Evolutionary conservation across 2,329 filamentous ascomycete genomes (phyloP).

Genomic region (Aureobasidium sp.): DNA sequence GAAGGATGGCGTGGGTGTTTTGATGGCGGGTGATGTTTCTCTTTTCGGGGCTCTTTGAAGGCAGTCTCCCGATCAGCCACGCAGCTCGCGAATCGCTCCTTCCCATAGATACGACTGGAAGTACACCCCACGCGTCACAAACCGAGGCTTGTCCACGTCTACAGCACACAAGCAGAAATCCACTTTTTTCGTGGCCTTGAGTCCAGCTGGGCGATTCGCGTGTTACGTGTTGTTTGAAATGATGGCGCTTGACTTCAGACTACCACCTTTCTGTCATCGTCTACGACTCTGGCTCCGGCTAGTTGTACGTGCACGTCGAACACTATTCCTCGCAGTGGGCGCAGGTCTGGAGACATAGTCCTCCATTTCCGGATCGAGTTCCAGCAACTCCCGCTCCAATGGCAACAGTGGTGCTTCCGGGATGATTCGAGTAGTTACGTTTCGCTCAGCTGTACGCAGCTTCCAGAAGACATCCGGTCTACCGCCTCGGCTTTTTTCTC

Average conservation of each 20-base stretch:
- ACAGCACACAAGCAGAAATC: background rate
- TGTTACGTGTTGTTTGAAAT: too few species aligned
- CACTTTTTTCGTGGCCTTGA: background rate
- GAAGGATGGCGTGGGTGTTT: background rate
- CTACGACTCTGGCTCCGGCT: constrained; percentile 9
- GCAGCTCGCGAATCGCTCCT: background rate
- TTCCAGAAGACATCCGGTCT: constrained; percentile 39
- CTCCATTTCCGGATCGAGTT: constrained; percentile 36
- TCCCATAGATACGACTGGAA: background rate
- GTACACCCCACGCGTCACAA: background rate
- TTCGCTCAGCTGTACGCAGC: constrained; percentile 28
- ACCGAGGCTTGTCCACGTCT: background rate
- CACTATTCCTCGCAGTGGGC: constrained; percentile 5
- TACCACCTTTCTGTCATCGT: background rate
- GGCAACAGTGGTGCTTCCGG: constrained; percentile 41
- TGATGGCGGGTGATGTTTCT: background rate
- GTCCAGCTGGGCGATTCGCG: background rate
- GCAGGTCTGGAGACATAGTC: constrained; percentile 30
- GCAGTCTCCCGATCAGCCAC: background rate
- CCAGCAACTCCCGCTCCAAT: constrained; percentile 36
- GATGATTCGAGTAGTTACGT: constrained; percentile 33
- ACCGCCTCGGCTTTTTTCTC: constrained; percentile 27
- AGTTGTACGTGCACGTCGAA: background rate
- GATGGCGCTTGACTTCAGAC: too few species aligned
- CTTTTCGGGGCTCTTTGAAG: background rate